These are phyloP conservation scores for Liquidambar formosana DNA, from an alignment of 164 flowering plant genomes.

Conservation along the genomic window DNA sequence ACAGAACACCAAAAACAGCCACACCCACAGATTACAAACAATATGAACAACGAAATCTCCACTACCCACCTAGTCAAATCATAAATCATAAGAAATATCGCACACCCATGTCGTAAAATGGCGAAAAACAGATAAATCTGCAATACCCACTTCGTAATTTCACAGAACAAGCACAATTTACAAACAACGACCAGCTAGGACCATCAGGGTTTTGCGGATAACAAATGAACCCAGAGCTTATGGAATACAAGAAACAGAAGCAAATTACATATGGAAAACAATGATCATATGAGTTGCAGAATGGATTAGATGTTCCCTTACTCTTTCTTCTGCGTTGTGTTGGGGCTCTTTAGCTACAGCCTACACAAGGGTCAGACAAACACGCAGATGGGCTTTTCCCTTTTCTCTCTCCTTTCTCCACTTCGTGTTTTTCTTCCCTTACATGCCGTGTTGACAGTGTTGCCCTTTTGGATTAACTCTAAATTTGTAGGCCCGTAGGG, in stretches of 20 bases:
- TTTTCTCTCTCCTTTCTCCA: not conserved
- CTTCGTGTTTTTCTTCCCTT: not conserved
- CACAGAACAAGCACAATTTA: not conserved
- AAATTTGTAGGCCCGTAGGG: too few species aligned
- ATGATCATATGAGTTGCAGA: too few species aligned
- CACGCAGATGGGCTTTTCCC: slow-evolving; percentile 1
- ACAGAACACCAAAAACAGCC: not conserved
- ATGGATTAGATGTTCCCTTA: not conserved
- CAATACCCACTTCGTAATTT: slow-evolving; percentile 1
- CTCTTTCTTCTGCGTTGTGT: not conserved
- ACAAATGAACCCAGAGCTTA: too few species aligned
- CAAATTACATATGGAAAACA: too few species aligned
- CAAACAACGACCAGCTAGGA: slow-evolving; percentile 2
- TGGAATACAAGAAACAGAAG: not conserved
- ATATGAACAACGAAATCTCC: not conserved
- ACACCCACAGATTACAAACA: not conserved
- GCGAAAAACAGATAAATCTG: not conserved
- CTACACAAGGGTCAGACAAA: not conserved
- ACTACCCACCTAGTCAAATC: slow-evolving; percentile 9
- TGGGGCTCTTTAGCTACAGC: not conserved
- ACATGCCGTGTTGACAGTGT: not conserved
- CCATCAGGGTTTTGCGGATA: not conserved
- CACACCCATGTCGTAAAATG: not conserved
- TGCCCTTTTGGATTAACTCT: not conserved
- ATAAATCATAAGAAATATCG: not conserved